Percentiles rank a stretch among this genome's conserved stretches.
These are phyloP conservation scores for slime mould (Dictyostelium discoideum) DNA, from an alignment of 78 protist species.

Conservation along the genomic window DNA sequence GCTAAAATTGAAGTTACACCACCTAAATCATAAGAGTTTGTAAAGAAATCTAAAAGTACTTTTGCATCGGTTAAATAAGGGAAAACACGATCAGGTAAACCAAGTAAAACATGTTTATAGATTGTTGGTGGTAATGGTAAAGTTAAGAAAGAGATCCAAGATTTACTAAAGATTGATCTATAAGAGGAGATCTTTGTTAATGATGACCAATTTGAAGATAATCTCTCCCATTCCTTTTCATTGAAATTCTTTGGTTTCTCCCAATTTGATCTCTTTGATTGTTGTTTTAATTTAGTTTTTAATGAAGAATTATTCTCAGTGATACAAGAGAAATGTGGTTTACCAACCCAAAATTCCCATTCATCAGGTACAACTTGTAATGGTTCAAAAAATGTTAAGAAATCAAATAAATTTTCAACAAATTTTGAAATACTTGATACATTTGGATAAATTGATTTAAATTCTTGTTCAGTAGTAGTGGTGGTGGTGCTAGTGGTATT, in stretches of 20 bases:
- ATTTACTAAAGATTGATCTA: background rate
- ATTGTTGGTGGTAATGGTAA: conserved; percentile 50
- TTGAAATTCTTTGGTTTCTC: background rate
- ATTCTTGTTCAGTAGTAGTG: background rate
- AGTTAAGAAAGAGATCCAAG: conserved; percentile 22
- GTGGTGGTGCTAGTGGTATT: too few species aligned
- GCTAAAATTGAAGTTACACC: conserved; percentile 88
- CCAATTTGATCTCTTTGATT: background rate
- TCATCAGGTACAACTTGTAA: conserved; percentile 9
- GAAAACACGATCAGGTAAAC: conserved; percentile 68
- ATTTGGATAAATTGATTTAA: background rate
- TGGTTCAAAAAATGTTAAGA: conserved; percentile 28
- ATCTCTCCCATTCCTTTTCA: background rate
- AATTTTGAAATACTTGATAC: background rate
- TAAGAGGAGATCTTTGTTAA: conserved; percentile 4
- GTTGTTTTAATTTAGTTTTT: conserved; percentile 26
- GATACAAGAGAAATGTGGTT: conserved; percentile 1
- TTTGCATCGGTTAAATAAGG: conserved; percentile 40
- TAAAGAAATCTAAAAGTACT: conserved; percentile 53
- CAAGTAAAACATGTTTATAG: conserved; percentile 64
- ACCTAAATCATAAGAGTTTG: conserved; percentile 66
- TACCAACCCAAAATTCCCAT: conserved; percentile 60
- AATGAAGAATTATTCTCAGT: background rate
- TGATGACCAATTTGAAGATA: background rate
- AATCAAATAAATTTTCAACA: conserved; percentile 58